phyloP scores from a whole-genome alignment of 768 basidiomycete species.

The Lentinula aciculospora region DNA sequence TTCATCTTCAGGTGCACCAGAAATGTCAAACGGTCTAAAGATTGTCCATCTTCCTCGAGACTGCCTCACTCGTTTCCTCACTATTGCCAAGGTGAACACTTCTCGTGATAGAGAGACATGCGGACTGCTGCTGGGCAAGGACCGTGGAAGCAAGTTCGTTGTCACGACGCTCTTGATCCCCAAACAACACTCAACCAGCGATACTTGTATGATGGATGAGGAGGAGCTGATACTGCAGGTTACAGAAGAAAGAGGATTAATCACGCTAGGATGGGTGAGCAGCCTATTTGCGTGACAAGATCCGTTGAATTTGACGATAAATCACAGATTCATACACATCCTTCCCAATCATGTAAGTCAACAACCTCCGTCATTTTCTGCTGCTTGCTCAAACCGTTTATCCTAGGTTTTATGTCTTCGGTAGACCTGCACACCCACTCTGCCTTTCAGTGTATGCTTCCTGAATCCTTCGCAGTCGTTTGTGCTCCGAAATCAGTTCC shows the following conservation, averaged over 20 bases:
- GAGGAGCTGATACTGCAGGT: slow-evolving; percentile 85
- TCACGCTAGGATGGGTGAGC: slow-evolving; percentile 89
- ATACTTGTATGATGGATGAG: slow-evolving; percentile 91
- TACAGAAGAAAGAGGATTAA: slow-evolving; percentile 72
- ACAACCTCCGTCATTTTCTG: background rate
- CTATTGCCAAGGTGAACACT: slow-evolving; percentile 77
- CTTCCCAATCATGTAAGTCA: slow-evolving; percentile 77
- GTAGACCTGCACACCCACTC: slow-evolving; percentile 91
- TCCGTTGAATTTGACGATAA: background rate
- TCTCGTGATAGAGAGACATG: slow-evolving; percentile 79
- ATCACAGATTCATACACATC: slow-evolving; percentile 83
- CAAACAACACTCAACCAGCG: slow-evolving; percentile 82
- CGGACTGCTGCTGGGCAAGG: slow-evolving; percentile 75
- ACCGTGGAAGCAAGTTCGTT: slow-evolving; percentile 50
- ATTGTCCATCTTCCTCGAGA: slow-evolving; percentile 65
- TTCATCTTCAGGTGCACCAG: slow-evolving; percentile 14
- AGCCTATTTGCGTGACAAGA: slow-evolving; percentile 6
- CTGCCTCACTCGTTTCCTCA: slow-evolving; percentile 69
- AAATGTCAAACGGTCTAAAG: slow-evolving; percentile 40
- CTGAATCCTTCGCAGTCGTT: slow-evolving; percentile 90
- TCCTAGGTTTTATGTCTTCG: slow-evolving; percentile 85
- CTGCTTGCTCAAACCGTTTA: background rate
- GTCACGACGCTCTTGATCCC: slow-evolving; percentile 86
- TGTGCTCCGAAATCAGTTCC: slow-evolving; percentile 80
- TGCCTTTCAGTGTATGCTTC: slow-evolving; percentile 84